Base-by-base conservation (phyloP, 1,284 basidiomycete genomes). In the Inonotus hispidus region DNA sequence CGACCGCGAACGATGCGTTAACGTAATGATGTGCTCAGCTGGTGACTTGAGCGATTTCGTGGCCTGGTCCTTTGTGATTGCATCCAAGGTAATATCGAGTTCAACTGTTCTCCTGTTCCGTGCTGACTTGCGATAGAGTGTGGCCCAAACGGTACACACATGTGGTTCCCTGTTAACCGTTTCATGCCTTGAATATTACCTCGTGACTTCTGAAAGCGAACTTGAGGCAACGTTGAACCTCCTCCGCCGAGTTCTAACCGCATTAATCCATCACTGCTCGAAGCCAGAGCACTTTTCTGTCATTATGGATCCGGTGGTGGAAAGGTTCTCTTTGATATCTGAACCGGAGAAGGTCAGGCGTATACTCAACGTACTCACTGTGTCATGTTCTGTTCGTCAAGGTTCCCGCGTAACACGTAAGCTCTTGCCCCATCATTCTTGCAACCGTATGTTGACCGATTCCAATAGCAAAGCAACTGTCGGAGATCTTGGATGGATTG, bases 231-330 rank as follows among this genome's bases (percentile, higher is more conserved):
- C 82, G 0, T 78, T 77, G 61, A 82, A 76, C 0, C 77, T 90
- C 16, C 68, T 90, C 27, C 83, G 87, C 4, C 82, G 90, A n/a
- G 76, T 88, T 1, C 72, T 92, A 3, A 95, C 90, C 0, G 87
- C 92, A 0, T 73, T 93, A 16, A 82, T 90, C 3, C 93, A 95
- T 70, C 91, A 95, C 69, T 87, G 87, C 66, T 85, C 87, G 62
- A 77, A 77, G 21, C 71, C 85, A 0, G 84, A 87, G 21, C 81
- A 85, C 58, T 90, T 91, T 67, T 71, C 79, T 6, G 71, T 80
- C 0, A 66, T 93, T 2, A 78, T 83, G 1, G 85, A 92, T 27
- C 67, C 80, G 11, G 64, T 90, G 2, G 67, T 82, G 0, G 67
- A 72, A 47, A 69, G 70, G 49, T 75, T 79, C 59, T 62, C 62